phyloP scores from a whole-genome alignment of 2,329 filamentous ascomycete genomes.

The Trichoderma endophyticum region DNA sequence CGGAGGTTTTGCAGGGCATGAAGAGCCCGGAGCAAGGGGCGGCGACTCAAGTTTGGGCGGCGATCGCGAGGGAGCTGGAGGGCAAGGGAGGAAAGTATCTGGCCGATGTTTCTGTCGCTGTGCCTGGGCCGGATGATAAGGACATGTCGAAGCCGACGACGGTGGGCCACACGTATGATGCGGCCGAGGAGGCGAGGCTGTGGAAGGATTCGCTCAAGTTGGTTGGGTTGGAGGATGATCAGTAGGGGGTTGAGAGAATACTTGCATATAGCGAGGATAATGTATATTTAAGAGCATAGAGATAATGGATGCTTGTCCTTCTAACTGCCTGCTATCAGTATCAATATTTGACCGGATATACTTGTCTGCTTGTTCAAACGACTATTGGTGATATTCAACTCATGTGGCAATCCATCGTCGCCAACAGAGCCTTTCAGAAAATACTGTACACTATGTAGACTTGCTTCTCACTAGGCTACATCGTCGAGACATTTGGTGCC shows the following conservation, averaged over 20 bases:
- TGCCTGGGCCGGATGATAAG: slow-evolving; percentile 6
- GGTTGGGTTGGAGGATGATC: slow-evolving; percentile 5
- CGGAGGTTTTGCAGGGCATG: background rate
- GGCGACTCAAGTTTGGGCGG: slow-evolving; percentile 46
- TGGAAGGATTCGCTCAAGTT: slow-evolving; percentile 33
- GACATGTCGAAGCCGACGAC: slow-evolving; percentile 19
- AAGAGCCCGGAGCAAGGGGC: slow-evolving; percentile 40
- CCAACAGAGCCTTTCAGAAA: background rate
- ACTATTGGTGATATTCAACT: background rate
- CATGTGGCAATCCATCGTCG: background rate
- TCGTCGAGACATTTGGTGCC: background rate
- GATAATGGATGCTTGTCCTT: background rate
- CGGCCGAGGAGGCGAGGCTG: slow-evolving; percentile 37
- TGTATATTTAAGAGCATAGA: background rate
- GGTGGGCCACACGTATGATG: slow-evolving; percentile 34
- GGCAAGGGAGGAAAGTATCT: slow-evolving; percentile 47
- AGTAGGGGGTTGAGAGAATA: background rate
- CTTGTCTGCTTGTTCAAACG: background rate
- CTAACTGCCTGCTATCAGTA: background rate
- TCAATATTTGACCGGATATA: rapidly evolving
- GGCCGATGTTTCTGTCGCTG: slow-evolving; percentile 37
- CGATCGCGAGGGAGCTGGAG: slow-evolving; percentile 40
- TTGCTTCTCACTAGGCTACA: background rate
- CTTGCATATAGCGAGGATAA: background rate
- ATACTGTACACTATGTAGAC: background rate